Conservation (phyloP, 2,329 filamentous ascomycete species). For the Ambrosiella cleistominuta region DNA sequence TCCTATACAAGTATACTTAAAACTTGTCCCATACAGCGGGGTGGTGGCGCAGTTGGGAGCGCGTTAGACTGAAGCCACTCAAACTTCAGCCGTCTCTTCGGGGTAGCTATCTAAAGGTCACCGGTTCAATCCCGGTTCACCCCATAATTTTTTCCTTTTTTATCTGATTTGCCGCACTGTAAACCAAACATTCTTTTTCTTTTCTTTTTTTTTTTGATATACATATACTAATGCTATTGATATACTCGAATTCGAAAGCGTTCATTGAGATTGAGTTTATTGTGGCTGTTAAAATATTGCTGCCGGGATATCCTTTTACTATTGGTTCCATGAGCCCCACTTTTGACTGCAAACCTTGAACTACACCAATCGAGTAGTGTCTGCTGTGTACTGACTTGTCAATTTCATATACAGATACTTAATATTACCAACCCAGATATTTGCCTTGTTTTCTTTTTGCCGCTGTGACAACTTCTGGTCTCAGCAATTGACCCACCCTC, state of each 20-base stretch:
- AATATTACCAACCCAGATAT: no score
- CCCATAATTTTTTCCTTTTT: background rate
- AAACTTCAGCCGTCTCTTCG: constrained; percentile 8
- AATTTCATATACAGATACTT: constrained; percentile 2
- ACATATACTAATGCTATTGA: background rate
- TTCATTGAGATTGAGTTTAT: no score
- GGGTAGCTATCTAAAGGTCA: constrained; percentile 13
- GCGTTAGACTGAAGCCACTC: constrained; percentile 13
- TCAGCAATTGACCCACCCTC: background rate
- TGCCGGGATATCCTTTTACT: no score
- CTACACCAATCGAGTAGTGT: background rate
- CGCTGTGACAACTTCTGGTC: no score
- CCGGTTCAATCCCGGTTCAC: constrained; percentile 13
- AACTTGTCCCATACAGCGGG: background rate
- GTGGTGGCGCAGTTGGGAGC: constrained; percentile 13
- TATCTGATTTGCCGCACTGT: background rate
- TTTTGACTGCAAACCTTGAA: background rate
- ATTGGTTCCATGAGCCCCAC: background rate
- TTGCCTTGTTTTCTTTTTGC: no score
- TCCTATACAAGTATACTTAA: background rate
- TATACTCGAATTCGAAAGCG: background rate
- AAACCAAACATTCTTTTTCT: background rate
- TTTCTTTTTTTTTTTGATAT: background rate
- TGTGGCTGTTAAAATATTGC: no score
- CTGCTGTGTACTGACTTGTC: background rate